Evolutionary conservation across 768 basidiomycete species (phyloP), one percentile per base, ranked within the genome.

Genomic region (Suillus brevipes): DNA sequence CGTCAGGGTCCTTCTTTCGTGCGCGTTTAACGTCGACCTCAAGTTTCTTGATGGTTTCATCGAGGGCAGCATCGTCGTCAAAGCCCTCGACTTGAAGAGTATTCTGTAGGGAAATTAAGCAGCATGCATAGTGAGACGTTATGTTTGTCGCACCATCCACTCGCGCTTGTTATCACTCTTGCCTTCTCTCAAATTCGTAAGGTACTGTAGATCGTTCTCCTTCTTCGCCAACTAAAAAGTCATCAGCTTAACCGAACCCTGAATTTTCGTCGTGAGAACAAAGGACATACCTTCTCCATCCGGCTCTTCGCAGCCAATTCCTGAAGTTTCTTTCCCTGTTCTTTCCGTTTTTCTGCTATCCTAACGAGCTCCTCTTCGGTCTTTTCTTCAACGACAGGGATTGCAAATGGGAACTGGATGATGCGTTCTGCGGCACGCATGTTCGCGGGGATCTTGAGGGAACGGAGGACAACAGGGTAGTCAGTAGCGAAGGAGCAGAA

Each of bases 271-370:
- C 28, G 34, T 36, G 36, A 50, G 18, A 43, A 47, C 34, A 37
- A 57, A 25, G 1, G 45, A 58, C 77, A 16, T 61, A 92, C 93
- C 84, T 97, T 98, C 70, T 98, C 96, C 71, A 85, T 79, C 34
- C 97, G 79, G 61, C 88, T 88, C 74, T 89, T 93, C 0, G 92
- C 90, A 34, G 95, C 94, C 69, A 96, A 85, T 75, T 98, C 96
- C 77, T 97, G 96, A 60, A 99, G 75, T 72, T 93, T 89, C 63
- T 86, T 84, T 0, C 94, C 95, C 71, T 95, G 91, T 76, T 98
- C 96, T 72, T 85, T 88, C 63, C 91, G 79, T 75, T 87, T 89
- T 76, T 98, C 95, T 1, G 89, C 81, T 43, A 89, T 84, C 42
- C 87, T 83, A 5, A 87, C 85, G 0, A 97, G 75, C 72, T 98